Evolutionary conservation across 23 red algal genomes (phyloP).

Genomic region (Gracilaria domingensis): DNA sequence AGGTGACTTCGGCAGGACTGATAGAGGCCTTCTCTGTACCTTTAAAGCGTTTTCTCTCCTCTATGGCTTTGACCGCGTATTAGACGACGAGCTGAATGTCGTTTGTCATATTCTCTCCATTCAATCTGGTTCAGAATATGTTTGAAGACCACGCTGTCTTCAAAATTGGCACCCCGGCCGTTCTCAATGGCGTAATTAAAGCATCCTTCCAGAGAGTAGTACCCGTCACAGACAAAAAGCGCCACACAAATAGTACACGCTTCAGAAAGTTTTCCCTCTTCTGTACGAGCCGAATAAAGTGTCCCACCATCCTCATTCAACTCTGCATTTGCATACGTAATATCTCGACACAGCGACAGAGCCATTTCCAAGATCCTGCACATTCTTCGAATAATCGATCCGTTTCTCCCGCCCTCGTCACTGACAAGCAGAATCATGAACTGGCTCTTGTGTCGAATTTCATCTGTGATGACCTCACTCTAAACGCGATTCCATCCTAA

Average conservation of each 20-base stretch:
- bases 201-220: slow-evolving; percentile 56
- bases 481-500: slow-evolving; percentile 58
- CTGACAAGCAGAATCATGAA: slow-evolving; percentile 55
- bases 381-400: slow-evolving; percentile 50
- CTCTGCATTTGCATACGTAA: slow-evolving; percentile 55
- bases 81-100: too few relatives aligned
- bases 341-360: slow-evolving; percentile 50
- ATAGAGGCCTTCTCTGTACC: too few relatives aligned
- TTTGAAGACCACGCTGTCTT: slow-evolving; percentile 53
- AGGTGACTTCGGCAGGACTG: too few relatives aligned
- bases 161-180: slow-evolving; percentile 39
- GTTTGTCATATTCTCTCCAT: too few relatives aligned
- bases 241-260: slow-evolving; percentile 58
- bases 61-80: too few relatives aligned
- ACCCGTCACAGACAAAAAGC: slow-evolving; percentile 60
- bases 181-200: slow-evolving; percentile 60
- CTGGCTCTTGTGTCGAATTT: slow-evolving; percentile 46
- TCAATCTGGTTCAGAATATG: too few relatives aligned
- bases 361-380: slow-evolving; percentile 54
- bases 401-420: slow-evolving; percentile 53
- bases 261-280: slow-evolving; percentile 56
- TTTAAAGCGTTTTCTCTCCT: too few relatives aligned
- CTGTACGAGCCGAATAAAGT: slow-evolving; percentile 47
- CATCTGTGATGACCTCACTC: slow-evolving; percentile 46
- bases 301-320: slow-evolving; percentile 58